Base-by-base conservation (phyloP, 1,284 basidiomycete genomes). In the Lentinula novae-zelandiae region DNA sequence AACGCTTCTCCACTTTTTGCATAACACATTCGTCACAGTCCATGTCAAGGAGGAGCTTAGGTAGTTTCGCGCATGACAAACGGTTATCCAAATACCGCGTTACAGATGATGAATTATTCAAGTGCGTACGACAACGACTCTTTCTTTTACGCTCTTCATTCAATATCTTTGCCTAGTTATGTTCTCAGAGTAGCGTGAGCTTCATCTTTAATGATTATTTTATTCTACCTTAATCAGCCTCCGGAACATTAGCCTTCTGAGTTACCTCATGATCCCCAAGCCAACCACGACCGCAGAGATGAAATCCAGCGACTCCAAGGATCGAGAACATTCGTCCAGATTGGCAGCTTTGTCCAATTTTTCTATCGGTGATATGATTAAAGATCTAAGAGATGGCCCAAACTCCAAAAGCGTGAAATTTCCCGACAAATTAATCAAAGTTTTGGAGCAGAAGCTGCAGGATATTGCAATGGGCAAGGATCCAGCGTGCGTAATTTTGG, bases 401-500 rank as follows among this genome's bases (percentile, higher is more conserved):
- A 56, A 56, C 34, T 56, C 54, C 22, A 93, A 91, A 77, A 90
- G 85, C 61, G 89, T 93, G 67, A 93, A 93, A 70, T 96, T 95
- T 71, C 95, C 95, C 0, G 94, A 97, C 75, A 95, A 95, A 73
- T 78, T 96, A 63, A 72, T 97, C 64, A 96, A 95, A 73, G 87
- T 90, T 6, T 74, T 98, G 64, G 94, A 96, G 71, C 83, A 87
- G 72, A 92, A 88, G 71, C 73, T 97, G 70, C 90, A 95, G 75
- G 85, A 87, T 65, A 94, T 97, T 67, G 93, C 93, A 6, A 95
- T 95, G 89, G 94, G 93, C 0, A 90, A 89, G 73, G 93, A 96
- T 71, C 72, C 89, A 40, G 85, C 82, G 93, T 95, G 72, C 73
- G 91, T 84, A 57, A 53, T 62, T 48, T 36, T 50, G 8, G 50